A percentile compares a stretch with the other conserved stretches of the same genome.
Conservation (phyloP, 345 rosid genomes). For the Excoecaria agallocha region DNA sequence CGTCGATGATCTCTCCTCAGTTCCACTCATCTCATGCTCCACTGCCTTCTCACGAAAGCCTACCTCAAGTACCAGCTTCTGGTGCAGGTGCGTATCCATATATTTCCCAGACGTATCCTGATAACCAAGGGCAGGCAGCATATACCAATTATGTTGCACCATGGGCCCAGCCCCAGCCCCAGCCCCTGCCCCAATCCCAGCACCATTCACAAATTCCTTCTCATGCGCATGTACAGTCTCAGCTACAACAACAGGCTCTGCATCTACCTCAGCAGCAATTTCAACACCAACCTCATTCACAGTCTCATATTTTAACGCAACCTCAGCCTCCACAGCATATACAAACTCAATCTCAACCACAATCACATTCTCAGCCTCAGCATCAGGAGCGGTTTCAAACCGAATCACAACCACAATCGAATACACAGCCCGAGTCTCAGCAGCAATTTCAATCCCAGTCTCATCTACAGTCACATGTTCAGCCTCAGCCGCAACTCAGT, state of each 20-base stretch:
- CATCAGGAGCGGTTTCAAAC: slow-evolving; percentile 20
- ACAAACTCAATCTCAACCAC: slow-evolving; percentile 11
- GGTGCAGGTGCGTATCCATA: slow-evolving; percentile 30
- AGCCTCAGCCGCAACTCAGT: neutral
- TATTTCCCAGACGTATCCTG: slow-evolving; percentile 31
- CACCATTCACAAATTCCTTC: slow-evolving; percentile 13
- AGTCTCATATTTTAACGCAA: neutral
- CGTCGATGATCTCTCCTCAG: slow-evolving; percentile 47
- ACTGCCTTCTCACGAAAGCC: slow-evolving; percentile 32
- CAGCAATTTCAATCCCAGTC: neutral
- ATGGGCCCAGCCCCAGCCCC: slow-evolving; percentile 68
- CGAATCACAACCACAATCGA: slow-evolving; percentile 23
- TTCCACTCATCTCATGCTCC: slow-evolving; percentile 33
- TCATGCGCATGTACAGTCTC: neutral
- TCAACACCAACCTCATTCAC: neutral
- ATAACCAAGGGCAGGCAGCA: slow-evolving; percentile 40
- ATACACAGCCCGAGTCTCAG: slow-evolving; percentile 28
- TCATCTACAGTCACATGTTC: neutral
- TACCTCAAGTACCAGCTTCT: slow-evolving; percentile 35
- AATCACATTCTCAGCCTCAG: too few relatives aligned
- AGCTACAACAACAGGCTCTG: slow-evolving; percentile 11
- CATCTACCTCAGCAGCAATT: too few relatives aligned
- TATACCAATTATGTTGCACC: slow-evolving; percentile 70
- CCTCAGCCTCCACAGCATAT: slow-evolving; percentile 9
- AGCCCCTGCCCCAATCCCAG: slow-evolving; percentile 26